Conservation (phyloP, 2,329 filamentous ascomycete genomes). For the Cadophora sp. region DNA sequence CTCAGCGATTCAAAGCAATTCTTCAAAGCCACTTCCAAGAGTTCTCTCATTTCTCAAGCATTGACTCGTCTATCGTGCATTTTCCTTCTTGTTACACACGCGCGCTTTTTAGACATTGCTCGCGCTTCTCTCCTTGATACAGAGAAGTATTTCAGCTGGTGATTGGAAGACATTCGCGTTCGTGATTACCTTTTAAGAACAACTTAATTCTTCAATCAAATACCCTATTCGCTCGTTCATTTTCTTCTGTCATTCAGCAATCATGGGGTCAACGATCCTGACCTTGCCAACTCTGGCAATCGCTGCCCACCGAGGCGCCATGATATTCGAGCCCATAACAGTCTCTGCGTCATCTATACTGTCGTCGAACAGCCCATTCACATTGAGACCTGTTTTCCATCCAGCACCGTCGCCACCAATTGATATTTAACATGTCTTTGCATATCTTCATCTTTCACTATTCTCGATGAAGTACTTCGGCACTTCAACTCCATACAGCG, state of each 20-base stretch:
- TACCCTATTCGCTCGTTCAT: not conserved
- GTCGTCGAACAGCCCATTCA: slow-evolving; percentile 9
- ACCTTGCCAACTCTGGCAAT: slow-evolving; percentile 8
- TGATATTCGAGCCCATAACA: slow-evolving; percentile 16
- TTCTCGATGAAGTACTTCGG: no score
- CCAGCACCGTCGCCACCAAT: slow-evolving; percentile 8
- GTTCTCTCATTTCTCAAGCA: not conserved
- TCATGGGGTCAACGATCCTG: slow-evolving; percentile 12
- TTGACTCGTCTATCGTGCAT: not conserved
- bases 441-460: no score
- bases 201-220: not conserved
- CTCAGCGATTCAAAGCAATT: not conserved
- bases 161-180: slow-evolving; percentile 7
- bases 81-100: not conserved
- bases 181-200: not conserved
- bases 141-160: not conserved
- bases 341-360: slow-evolving; percentile 16
- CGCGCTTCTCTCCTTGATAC: not conserved
- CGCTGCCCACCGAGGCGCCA: not conserved
- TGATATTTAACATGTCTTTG: no score
- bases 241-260: not conserved
- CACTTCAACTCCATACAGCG: no score
- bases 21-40: not conserved
- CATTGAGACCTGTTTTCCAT: slow-evolving; percentile 13
- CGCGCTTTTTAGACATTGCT: not conserved